Conservation (phyloP, 1,284 basidiomycete genomes). For the Ganoderma sinense region DNA sequence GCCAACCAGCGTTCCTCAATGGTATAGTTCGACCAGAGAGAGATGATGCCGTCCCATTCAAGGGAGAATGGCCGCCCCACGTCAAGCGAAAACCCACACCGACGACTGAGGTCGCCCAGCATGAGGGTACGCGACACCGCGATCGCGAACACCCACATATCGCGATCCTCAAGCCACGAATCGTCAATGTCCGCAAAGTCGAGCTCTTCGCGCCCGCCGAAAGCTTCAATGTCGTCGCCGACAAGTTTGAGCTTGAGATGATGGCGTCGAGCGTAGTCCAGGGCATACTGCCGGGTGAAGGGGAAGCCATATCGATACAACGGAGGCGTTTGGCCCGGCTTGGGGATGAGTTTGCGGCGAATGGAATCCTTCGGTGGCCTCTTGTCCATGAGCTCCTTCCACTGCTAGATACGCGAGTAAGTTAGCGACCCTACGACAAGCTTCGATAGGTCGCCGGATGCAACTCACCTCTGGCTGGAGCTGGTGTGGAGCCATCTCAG, state of each 20-base stretch:
- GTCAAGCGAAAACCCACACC: neutral
- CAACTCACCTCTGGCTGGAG: neutral
- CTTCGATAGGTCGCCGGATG: neutral
- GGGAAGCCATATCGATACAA: neutral
- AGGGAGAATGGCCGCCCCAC: neutral
- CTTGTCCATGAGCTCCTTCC: neutral
- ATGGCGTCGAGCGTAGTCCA: neutral
- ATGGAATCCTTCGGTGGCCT: neutral
- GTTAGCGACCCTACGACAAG: neutral
- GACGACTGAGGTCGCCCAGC: neutral
- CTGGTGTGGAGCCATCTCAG: neutral
- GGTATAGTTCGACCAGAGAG: slow-evolving; percentile 3
- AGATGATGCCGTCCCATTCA: neutral
- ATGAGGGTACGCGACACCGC: neutral
- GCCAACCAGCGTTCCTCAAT: neutral
- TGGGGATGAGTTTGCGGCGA: neutral
- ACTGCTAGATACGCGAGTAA: neutral
- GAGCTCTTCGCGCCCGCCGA: neutral
- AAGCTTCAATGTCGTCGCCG: neutral
- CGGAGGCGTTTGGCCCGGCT: neutral
- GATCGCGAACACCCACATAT: neutral
- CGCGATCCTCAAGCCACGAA: neutral
- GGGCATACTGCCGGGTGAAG: neutral
- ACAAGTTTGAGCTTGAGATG: neutral
- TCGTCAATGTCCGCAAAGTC: neutral